A percentile compares a stretch with the other conserved stretches of the same genome.
Evolutionary conservation across 2,329 filamentous ascomycete species (phyloP).

Genomic region (Amylocarpus encephaloides): DNA sequence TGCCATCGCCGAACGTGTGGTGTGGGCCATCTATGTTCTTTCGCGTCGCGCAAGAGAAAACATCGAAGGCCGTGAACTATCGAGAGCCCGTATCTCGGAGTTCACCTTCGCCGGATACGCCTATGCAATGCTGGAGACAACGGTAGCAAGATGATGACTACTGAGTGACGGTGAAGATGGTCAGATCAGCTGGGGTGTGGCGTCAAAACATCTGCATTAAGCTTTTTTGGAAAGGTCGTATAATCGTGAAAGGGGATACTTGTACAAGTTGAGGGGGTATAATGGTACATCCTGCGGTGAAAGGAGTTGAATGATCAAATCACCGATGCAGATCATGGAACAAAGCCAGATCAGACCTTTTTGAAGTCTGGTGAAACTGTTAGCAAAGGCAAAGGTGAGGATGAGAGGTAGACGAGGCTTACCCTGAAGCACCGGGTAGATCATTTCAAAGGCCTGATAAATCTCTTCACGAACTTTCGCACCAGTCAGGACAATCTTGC

Average conservation of each 20-base stretch:
- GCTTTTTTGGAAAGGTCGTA: slow-evolving; percentile 29
- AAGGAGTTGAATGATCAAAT: slow-evolving; percentile 25
- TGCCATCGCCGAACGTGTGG: slow-evolving; percentile 33
- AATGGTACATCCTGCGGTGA: slow-evolving; percentile 26
- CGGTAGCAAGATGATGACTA: slow-evolving; percentile 20
- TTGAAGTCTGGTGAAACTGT: slow-evolving; percentile 30
- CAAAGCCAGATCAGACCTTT: slow-evolving; percentile 29
- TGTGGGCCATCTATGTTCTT: slow-evolving; percentile 32
- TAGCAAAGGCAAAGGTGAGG: slow-evolving; percentile 10
- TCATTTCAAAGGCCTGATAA: slow-evolving; percentile 93
- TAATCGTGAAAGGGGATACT: slow-evolving; percentile 29
- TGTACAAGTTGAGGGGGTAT: slow-evolving; percentile 26
- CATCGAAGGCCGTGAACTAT: slow-evolving; percentile 29
- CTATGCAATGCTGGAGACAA: slow-evolving; percentile 29
- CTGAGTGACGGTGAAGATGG: slow-evolving; percentile 19
- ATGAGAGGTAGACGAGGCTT: slow-evolving; percentile 29
- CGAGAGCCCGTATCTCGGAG: slow-evolving; percentile 10
- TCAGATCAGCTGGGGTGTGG: slow-evolving; percentile 14
- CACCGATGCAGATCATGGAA: slow-evolving; percentile 24
- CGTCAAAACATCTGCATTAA: slow-evolving; percentile 16
- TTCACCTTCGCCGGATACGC: slow-evolving; percentile 26
- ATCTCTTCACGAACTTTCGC: slow-evolving; percentile 98
- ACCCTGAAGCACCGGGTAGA: slow-evolving; percentile 92
- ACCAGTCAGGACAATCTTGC: slow-evolving; percentile 96
- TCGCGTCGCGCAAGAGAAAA: slow-evolving; percentile 10